These are phyloP conservation scores for Scheffersomyces lignicola DNA, from an alignment of 1,139 yeast species.

Conservation along the genomic window DNA sequence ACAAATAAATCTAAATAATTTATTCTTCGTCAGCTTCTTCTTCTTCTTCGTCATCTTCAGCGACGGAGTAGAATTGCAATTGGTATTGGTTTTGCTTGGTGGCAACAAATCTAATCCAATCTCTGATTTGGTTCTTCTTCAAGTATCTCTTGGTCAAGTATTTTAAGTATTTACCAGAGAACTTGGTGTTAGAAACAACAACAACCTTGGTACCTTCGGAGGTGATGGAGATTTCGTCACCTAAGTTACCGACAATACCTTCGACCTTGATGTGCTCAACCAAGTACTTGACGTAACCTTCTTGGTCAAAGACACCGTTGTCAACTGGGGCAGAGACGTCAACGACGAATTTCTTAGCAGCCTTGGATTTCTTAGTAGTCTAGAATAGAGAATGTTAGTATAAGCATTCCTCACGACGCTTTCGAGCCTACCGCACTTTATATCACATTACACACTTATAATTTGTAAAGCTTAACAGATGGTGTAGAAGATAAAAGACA, in stretches of 20 bases:
- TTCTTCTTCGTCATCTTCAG: constrained; percentile 92
- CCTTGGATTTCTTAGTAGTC: constrained; percentile 78
- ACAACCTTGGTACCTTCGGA: constrained; percentile 84
- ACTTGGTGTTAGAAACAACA: constrained; percentile 87
- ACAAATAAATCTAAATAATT: constrained; percentile 27
- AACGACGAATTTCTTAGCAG: constrained; percentile 90
- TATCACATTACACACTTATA: constrained; percentile 19
- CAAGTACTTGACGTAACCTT: constrained; percentile 96
- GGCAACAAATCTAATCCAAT: constrained; percentile 99
- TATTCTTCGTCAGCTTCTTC: constrained; percentile 74
- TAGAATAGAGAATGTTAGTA: constrained; percentile 42
- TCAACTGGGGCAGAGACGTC: constrained; percentile 98
- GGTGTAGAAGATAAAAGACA: constrained; percentile 43
- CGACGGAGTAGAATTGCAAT: constrained; percentile 99
- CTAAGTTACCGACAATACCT: constrained; percentile 94
- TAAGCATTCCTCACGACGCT: neutral
- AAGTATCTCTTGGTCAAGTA: constrained; percentile 99
- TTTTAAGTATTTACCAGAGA: constrained; percentile 99
- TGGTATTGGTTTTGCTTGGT: constrained; percentile 95
- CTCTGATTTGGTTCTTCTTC: constrained; percentile 99
- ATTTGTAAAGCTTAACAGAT: neutral
- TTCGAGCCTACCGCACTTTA: constrained; percentile 57
- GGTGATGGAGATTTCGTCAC: constrained; percentile 88
- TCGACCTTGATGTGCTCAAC: constrained; percentile 99
- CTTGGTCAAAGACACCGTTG: constrained; percentile 96